A percentile compares a stretch with the other conserved stretches of the same genome.
These are phyloP conservation scores for Boletus smithii DNA, from an alignment of 1,284 basidiomycete genomes.

Conservation along the genomic window DNA sequence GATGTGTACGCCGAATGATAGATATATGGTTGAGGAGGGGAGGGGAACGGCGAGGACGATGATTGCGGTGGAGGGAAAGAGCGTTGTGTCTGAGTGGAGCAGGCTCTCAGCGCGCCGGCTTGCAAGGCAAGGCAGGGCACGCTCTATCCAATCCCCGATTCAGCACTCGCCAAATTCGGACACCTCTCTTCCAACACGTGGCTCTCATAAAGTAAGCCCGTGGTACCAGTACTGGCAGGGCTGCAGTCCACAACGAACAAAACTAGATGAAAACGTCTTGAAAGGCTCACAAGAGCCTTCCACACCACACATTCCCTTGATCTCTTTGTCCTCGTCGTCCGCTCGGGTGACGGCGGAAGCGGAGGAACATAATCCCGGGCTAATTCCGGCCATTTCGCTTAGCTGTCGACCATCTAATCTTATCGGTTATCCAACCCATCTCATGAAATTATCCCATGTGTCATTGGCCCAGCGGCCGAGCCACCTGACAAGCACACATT, in stretches of 20 bases:
- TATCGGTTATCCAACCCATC: slow-evolving; percentile 20
- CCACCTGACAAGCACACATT: slow-evolving; percentile 2
- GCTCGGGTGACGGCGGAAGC: slow-evolving; percentile 5
- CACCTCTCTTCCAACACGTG: slow-evolving; percentile 32
- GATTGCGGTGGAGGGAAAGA: slow-evolving; percentile 16
- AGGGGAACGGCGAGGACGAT: slow-evolving; percentile 1
- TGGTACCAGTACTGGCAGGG: too few species aligned
- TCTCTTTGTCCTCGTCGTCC: slow-evolving; percentile 1
- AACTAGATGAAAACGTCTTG: too few species aligned
- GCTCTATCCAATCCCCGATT: slow-evolving; percentile 33
- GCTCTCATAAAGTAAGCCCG: slow-evolving; percentile 6
- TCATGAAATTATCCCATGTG: too few species aligned
- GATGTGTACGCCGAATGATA: slow-evolving; percentile 1
- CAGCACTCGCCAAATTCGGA: slow-evolving; percentile 19
- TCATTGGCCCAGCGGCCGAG: too few species aligned
- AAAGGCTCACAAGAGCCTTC: too few species aligned
- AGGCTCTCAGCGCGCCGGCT: slow-evolving; percentile 27
- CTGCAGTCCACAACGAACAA: too few species aligned
- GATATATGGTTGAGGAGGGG: neutral
- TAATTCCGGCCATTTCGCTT: slow-evolving; percentile 13
- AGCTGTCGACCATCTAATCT: slow-evolving; percentile 29
- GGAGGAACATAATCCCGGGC: neutral
- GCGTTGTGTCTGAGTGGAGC: slow-evolving; percentile 20
- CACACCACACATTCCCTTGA: too few species aligned
- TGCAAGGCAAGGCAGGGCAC: slow-evolving; percentile 34